Conservation (phyloP, 495 filamentous ascomycete species). For the Parachaetomium inaequale region DNA sequence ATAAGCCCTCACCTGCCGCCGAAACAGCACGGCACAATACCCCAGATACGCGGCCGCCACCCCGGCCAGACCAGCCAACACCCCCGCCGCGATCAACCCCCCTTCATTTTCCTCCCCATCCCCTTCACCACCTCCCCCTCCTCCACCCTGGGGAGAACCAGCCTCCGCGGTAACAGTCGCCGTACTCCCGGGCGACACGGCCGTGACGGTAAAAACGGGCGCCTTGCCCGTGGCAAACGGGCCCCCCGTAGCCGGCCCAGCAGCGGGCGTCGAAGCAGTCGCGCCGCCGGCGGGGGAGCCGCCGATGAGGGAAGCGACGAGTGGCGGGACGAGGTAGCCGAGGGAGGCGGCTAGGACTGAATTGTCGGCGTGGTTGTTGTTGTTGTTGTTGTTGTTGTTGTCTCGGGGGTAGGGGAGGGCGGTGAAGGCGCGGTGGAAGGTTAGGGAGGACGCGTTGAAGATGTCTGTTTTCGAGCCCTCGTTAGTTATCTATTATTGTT, state of each 20-base stretch:
- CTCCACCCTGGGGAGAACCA: not conserved
- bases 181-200: constrained; percentile 45
- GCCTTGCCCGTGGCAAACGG: constrained; percentile 65
- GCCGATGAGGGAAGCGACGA: constrained; percentile 60
- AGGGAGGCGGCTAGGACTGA: constrained; percentile 53
- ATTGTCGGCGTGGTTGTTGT: constrained; percentile 38
- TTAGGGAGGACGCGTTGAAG: constrained; percentile 58
- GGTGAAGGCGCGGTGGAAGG: constrained; percentile 60
- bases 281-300: constrained; percentile 59
- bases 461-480: constrained; percentile 26
- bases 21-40: constrained; percentile 69
- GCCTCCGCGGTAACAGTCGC: constrained; percentile 49
- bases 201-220: constrained; percentile 62
- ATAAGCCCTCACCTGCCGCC: constrained; percentile 59
- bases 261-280: constrained; percentile 62
- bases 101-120: constrained; percentile 6
- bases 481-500: not conserved
- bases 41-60: constrained; percentile 60
- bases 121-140: not conserved
- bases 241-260: constrained; percentile 57
- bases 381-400: constrained; percentile 34
- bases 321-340: constrained; percentile 61
- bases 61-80: constrained; percentile 58
- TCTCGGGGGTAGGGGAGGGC: constrained; percentile 38
- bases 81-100: constrained; percentile 58